Conservation (phyloP, 257 asterid genomes). For the Solanum corneliomulleri region DNA sequence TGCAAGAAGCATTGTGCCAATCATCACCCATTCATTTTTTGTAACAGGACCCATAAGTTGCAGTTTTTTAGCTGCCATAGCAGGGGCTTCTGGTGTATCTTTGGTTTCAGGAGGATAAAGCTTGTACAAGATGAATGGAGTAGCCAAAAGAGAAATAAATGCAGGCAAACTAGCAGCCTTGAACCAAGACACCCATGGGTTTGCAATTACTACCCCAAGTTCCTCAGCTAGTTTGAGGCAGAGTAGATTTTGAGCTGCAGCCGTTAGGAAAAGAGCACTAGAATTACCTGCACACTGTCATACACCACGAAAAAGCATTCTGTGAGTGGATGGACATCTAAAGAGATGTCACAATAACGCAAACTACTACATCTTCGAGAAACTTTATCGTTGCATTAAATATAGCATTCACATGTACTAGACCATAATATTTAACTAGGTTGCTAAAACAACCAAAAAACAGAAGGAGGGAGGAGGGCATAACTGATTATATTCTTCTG, state of each 20-base stretch:
- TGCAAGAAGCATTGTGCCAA: slow-evolving; percentile 93
- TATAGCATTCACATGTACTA: background rate
- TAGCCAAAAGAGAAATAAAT: slow-evolving; percentile 58
- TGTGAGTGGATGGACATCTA: slow-evolving; percentile 17
- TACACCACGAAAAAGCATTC: slow-evolving; percentile 21
- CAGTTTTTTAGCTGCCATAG: slow-evolving; percentile 73
- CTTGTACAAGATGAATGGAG: slow-evolving; percentile 76
- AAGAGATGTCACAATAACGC: background rate
- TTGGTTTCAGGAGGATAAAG: slow-evolving; percentile 89
- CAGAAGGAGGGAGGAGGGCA: background rate
- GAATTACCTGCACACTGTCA: slow-evolving; percentile 93
- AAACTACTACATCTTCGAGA: background rate
- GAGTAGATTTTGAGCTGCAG: slow-evolving; percentile 96
- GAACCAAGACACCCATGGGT: slow-evolving; percentile 96
- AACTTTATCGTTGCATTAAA: background rate
- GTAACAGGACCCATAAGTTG: slow-evolving; percentile 82
- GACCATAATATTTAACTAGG: background rate
- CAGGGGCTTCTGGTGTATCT: slow-evolving; percentile 96
- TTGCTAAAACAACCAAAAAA: background rate
- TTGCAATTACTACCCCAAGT: slow-evolving; percentile 76
- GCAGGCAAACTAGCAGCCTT: slow-evolving; percentile 95
- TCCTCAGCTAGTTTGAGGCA: slow-evolving; percentile 96
- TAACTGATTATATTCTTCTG: background rate
- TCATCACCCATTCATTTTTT: slow-evolving; percentile 81
- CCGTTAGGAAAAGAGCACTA: slow-evolving; percentile 97